Conservation (phyloP, 208 protist genomes). For the Leishmania aethiopica region DNA sequence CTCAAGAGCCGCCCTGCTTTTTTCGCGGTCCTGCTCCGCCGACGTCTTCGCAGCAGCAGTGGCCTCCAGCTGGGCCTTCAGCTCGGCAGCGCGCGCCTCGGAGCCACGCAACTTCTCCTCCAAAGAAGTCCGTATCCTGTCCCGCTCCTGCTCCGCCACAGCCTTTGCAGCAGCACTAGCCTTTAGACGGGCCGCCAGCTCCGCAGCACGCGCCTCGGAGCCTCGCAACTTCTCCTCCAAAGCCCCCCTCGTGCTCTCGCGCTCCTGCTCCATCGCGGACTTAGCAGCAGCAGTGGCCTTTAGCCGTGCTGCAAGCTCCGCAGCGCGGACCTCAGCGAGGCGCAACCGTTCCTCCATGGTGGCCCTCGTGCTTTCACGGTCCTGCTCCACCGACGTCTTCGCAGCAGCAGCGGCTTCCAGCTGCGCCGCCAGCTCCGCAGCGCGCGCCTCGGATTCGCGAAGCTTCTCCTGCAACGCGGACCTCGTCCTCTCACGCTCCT, state of each 20-base stretch:
- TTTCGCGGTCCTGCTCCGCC: too few relatives aligned
- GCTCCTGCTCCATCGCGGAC: slow-evolving; percentile 27
- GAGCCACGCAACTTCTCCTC: background rate
- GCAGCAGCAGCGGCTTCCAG: background rate
- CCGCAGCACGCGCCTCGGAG: background rate
- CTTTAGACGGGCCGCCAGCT: background rate
- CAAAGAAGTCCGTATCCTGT: background rate
- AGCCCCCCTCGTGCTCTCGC: background rate
- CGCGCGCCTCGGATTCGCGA: background rate
- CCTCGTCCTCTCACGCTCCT: background rate
- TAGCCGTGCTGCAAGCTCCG: background rate
- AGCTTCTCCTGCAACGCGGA: background rate
- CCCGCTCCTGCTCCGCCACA: slow-evolving; percentile 3
- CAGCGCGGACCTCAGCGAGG: too few relatives aligned
- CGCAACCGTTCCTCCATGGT: too few relatives aligned
- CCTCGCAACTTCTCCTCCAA: background rate
- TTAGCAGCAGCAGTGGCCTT: slow-evolving; percentile 27
- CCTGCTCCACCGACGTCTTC: background rate
- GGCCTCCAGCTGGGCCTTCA: too few relatives aligned
- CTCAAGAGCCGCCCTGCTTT: too few relatives aligned
- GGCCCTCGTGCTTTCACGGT: background rate
- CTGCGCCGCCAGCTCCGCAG: background rate
- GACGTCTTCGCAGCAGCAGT: too few relatives aligned
- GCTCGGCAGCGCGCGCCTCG: background rate
- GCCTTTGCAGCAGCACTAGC: slow-evolving; percentile 41